phyloP scores from a whole-genome alignment of 148 eudicot species.

The Vaccinium macrocarpon region DNA sequence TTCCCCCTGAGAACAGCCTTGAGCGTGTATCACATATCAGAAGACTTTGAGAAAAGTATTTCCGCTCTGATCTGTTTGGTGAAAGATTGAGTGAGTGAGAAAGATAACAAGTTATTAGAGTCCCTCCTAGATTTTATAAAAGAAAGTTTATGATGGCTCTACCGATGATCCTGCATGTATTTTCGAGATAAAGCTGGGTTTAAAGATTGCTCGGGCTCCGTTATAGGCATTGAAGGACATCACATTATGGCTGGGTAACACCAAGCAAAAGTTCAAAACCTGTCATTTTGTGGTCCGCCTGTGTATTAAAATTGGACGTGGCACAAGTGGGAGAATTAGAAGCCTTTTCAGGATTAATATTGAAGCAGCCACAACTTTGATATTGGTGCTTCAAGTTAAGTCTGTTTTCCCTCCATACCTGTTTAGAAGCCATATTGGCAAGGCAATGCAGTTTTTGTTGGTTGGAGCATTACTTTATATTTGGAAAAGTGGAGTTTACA shows the following conservation, averaged over 20 bases:
- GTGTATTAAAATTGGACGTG: background rate
- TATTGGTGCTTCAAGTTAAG: background rate
- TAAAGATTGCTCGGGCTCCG: background rate
- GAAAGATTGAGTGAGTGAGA: background rate
- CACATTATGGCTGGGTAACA: background rate
- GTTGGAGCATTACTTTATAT: background rate
- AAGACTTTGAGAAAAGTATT: background rate
- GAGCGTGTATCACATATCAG: no score
- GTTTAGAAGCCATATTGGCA: constrained; percentile 2
- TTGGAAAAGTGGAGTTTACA: background rate
- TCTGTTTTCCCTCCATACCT: background rate
- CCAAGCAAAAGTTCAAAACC: background rate
- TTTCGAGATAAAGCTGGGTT: background rate
- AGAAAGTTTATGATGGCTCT: background rate
- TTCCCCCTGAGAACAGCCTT: background rate
- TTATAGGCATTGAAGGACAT: background rate
- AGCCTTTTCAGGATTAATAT: background rate
- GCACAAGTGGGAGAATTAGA: background rate
- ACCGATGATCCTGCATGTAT: background rate
- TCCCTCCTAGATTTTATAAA: background rate
- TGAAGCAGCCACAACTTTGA: background rate
- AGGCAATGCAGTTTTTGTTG: background rate
- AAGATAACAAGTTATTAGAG: background rate
- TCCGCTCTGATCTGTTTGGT: background rate
- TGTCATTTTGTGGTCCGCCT: background rate